Percentiles rank a stretch among this genome's conserved stretches.
Evolutionary conservation across 371 early-diverging fungal species (phyloP).

Genomic region (Quaeritorhiza haematococci): DNA sequence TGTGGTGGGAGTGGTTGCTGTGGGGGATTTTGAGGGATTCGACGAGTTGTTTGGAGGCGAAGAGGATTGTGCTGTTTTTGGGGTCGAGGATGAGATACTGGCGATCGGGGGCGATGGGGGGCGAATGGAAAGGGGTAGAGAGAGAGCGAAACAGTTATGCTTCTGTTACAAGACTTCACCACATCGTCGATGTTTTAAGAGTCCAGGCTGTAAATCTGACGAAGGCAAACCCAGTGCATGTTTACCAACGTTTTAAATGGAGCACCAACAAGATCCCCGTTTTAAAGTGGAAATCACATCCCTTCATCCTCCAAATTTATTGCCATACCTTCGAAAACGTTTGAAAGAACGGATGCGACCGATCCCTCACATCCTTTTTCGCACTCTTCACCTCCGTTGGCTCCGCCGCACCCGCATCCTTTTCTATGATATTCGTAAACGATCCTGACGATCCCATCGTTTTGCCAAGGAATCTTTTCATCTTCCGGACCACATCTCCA

Average conservation of each 20-base stretch:
- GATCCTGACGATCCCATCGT: background rate
- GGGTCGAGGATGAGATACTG: constrained; percentile 8
- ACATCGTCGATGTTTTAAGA: background rate
- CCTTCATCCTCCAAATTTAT: background rate
- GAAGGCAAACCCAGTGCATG: too few relatives aligned
- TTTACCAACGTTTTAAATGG: background rate
- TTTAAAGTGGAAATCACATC: background rate
- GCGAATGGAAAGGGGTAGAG: too few relatives aligned
- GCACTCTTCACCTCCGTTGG: background rate
- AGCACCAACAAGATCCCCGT: background rate
- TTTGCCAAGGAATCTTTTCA: background rate
- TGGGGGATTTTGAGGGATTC: background rate
- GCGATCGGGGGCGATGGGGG: too few relatives aligned
- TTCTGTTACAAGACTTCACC: background rate
- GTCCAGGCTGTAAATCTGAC: too few relatives aligned
- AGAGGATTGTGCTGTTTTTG: background rate
- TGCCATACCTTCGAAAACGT: too few relatives aligned
- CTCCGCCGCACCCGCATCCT: background rate
- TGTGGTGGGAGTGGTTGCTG: background rate
- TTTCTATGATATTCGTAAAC: background rate
- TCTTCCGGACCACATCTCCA: background rate
- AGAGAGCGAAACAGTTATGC: too few relatives aligned
- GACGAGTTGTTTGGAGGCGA: constrained; percentile 4
- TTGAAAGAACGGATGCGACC: too few relatives aligned
- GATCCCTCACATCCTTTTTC: too few relatives aligned